These are phyloP conservation scores for Diaporthe vexans DNA, from an alignment of 2,329 filamentous ascomycete genomes.

Conservation along the genomic window DNA sequence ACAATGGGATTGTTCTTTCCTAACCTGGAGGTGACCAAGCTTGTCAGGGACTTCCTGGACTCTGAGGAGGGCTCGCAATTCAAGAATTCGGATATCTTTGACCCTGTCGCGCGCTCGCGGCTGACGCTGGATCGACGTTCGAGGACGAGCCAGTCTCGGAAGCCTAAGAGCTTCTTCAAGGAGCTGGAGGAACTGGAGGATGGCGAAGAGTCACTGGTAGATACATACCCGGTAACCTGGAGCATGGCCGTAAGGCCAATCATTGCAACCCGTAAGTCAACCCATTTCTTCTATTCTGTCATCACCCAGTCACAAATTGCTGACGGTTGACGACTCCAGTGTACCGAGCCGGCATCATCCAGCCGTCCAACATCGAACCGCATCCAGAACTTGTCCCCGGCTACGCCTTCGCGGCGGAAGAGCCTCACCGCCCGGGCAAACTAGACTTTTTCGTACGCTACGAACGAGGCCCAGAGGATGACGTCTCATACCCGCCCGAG, in stretches of 20 bases:
- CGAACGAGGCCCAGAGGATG: slow-evolving; percentile 41
- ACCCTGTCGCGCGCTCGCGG: slow-evolving; percentile 2
- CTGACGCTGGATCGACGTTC: background rate
- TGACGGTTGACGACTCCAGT: slow-evolving; percentile 48
- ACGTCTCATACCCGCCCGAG: background rate
- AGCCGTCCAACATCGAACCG: slow-evolving; percentile 46
- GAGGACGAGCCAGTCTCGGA: background rate
- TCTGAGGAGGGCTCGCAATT: slow-evolving; percentile 17
- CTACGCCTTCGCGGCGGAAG: slow-evolving; percentile 53
- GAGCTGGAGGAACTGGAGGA: slow-evolving; percentile 9
- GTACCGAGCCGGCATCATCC: slow-evolving; percentile 61
- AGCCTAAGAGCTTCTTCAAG: slow-evolving; percentile 21
- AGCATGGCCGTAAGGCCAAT: background rate
- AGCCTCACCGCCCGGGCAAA: slow-evolving; percentile 51
- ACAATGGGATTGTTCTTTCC: slow-evolving; percentile 57
- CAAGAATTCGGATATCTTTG: slow-evolving; percentile 4
- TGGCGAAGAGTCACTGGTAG: background rate
- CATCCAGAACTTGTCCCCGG: slow-evolving; percentile 51
- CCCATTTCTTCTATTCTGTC: background rate
- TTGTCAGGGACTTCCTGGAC: slow-evolving; percentile 9
- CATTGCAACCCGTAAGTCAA: slow-evolving; percentile 26
- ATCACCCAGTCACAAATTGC: background rate
- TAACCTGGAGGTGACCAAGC: slow-evolving; percentile 44
- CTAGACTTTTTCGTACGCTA: slow-evolving; percentile 62
- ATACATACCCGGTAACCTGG: slow-evolving; percentile 16